phyloP scores from a whole-genome alignment of 345 rosid genomes.

The Isatis tinctoria region DNA sequence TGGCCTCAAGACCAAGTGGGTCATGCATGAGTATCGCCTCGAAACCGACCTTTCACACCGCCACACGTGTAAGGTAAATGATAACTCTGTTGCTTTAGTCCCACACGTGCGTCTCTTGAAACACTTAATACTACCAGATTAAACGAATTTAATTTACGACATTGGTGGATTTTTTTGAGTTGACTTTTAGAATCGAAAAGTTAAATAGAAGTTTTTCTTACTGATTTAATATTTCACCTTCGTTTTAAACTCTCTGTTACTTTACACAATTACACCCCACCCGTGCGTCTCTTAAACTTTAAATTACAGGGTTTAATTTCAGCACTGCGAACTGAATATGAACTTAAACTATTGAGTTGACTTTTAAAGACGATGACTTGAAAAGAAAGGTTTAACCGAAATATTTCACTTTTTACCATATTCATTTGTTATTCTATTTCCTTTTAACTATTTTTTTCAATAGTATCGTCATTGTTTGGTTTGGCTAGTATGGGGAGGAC shows the following conservation, averaged over 20 bases:
- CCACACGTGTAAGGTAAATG: constrained; percentile 74
- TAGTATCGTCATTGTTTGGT: constrained; percentile 12
- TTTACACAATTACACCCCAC: not conserved
- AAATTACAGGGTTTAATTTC: not conserved
- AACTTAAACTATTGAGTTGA: constrained; percentile 15
- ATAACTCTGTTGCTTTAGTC: not conserved
- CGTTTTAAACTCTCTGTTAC: not conserved
- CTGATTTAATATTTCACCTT: not conserved
- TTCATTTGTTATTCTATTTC: not conserved
- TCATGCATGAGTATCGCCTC: constrained; percentile 94
- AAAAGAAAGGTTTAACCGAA: constrained; percentile 16
- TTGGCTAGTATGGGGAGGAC: constrained; percentile 18
- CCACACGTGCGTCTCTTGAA: constrained; percentile 4
- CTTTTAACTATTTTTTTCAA: not conserved
- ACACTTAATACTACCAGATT: not conserved
- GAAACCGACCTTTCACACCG: constrained; percentile 74
- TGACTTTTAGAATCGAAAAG: not conserved
- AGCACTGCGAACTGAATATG: not conserved
- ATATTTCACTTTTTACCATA: not conserved
- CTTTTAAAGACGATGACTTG: constrained; percentile 5
- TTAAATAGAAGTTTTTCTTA: not conserved
- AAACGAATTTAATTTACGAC: not conserved
- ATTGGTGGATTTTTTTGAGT: not conserved
- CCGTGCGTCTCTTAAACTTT: not conserved
- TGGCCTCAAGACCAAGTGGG: constrained; percentile 92